Evolutionary conservation across 2,329 filamentous ascomycete species (phyloP).

Genomic region (Tricladium varicosporioides): DNA sequence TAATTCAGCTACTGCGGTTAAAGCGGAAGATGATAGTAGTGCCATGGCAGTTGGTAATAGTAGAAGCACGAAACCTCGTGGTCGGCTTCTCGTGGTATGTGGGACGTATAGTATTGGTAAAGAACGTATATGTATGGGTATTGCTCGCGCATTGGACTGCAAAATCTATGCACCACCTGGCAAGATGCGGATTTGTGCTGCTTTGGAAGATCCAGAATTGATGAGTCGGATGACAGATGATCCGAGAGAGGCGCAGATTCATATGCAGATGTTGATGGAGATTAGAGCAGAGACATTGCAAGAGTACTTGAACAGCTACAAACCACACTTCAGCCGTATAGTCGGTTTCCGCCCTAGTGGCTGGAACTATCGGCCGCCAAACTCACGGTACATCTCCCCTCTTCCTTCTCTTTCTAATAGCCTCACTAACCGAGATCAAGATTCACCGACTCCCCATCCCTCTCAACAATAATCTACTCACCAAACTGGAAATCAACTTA

Average conservation of each 20-base stretch:
- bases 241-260: constrained; percentile 84
- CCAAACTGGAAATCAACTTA: constrained; percentile 71
- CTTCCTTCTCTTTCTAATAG: neutral
- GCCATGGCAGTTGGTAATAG: constrained; percentile 21
- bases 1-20: constrained; percentile 35
- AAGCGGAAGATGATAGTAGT: constrained; percentile 27
- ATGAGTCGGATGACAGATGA: constrained; percentile 73
- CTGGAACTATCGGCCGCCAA: constrained; percentile 84
- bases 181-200: constrained; percentile 82
- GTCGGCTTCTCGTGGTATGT: constrained; percentile 83
- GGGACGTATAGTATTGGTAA: constrained; percentile 98
- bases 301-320: constrained; percentile 80
- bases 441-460: constrained; percentile 58
- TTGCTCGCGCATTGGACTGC: constrained; percentile 78
- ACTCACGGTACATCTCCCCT: constrained; percentile 45
- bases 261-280: constrained; percentile 96
- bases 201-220: constrained; percentile 83
- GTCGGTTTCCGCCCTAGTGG: constrained; percentile 91
- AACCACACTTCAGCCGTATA: constrained; percentile 78
- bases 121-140: constrained; percentile 90
- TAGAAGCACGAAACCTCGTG: constrained; percentile 43
- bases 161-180: constrained; percentile 85
- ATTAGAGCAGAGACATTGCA: constrained; percentile 87
- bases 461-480: constrained; percentile 63
- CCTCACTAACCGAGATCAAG: constrained; percentile 12